Conservation (phyloP, 805 yeast genomes). For the Wickerhamomyces strasburgensis region DNA sequence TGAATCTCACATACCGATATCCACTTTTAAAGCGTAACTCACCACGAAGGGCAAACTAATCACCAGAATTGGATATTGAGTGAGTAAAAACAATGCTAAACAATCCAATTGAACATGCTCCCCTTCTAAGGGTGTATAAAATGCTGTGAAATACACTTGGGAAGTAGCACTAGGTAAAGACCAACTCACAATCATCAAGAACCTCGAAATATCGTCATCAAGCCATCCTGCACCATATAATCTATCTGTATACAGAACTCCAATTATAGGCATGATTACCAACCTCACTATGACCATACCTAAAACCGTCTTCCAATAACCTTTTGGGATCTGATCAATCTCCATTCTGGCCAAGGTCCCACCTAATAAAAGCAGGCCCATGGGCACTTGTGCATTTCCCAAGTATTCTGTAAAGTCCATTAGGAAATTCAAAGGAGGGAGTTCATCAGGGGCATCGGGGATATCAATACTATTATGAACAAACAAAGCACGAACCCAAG, state of each 20-base stretch:
- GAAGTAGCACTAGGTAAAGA: slow-evolving; percentile 88
- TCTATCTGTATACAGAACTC: slow-evolving; percentile 62
- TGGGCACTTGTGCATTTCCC: slow-evolving; percentile 85
- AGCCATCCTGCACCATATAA: slow-evolving; percentile 61
- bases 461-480: slow-evolving; percentile 45
- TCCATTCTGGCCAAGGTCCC: slow-evolving; percentile 80
- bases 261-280: slow-evolving; percentile 73
- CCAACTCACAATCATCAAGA: slow-evolving; percentile 68
- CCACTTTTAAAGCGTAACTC: slow-evolving; percentile 18
- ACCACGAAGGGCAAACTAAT: slow-evolving; percentile 65
- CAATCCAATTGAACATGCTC: slow-evolving; percentile 68
- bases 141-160: slow-evolving; percentile 82
- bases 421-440: slow-evolving; percentile 78
- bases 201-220: slow-evolving; percentile 51
- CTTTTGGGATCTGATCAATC: slow-evolving; percentile 54
- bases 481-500: slow-evolving; percentile 75
- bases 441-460: slow-evolving; percentile 75
- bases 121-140: slow-evolving; percentile 66
- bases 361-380: slow-evolving; percentile 78
- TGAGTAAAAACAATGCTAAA: slow-evolving; percentile 67
- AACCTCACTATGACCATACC: slow-evolving; percentile 54
- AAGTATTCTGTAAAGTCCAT: slow-evolving; percentile 78
- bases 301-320: slow-evolving; percentile 65
- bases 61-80: slow-evolving; percentile 65
- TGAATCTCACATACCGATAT: slow-evolving; percentile 4